Evolutionary conservation across 805 yeast genomes (phyloP).

Genomic region (Aciculoconidium aculeatum): DNA sequence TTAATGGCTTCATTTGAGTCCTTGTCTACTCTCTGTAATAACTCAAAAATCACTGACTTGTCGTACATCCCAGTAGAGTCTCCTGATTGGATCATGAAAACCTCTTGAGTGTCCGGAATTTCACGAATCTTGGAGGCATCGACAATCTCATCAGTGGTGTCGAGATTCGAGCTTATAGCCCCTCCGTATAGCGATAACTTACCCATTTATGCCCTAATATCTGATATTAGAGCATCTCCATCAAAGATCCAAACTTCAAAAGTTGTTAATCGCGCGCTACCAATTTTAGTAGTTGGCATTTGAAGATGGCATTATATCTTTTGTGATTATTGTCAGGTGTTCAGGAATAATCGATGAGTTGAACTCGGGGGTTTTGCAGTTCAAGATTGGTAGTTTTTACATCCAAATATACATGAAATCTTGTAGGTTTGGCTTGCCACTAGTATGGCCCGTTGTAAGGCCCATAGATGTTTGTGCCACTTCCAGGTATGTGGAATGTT

Average conservation of each 20-base stretch:
- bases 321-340: no score
- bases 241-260: conserved; percentile 1
- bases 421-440: no score
- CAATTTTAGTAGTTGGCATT: no score
- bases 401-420: no score
- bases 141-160: conserved; percentile 45
- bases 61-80: conserved; percentile 27
- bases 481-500: no score
- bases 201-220: neutral
- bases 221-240: neutral
- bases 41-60: conserved; percentile 58
- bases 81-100: conserved; percentile 50
- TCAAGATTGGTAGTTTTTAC: no score
- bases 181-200: conserved; percentile 68
- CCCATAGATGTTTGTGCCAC: no score
- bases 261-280: no score
- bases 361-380: no score
- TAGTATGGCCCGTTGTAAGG: no score
- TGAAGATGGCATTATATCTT: no score
- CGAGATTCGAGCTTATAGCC: conserved; percentile 47
- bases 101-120: conserved; percentile 93
- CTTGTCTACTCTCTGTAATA: conserved; percentile 46
- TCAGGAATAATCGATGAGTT: no score
- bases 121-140: conserved; percentile 80
- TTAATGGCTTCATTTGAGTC: conserved; percentile 38